Base-by-base conservation (phyloP, 164 flowering plant genomes). In the Aristolochia fimbriata region DNA sequence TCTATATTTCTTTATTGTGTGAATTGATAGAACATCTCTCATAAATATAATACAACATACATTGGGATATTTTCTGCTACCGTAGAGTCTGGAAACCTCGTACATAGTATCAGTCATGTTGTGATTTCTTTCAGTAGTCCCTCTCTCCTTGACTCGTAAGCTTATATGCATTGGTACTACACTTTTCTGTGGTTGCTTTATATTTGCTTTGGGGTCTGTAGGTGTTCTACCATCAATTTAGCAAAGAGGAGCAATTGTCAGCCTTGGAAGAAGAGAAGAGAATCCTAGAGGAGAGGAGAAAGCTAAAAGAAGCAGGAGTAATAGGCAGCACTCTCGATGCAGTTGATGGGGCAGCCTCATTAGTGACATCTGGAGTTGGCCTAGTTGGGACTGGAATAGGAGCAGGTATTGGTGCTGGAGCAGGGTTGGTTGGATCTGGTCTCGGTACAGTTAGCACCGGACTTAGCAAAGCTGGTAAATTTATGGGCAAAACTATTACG, bases 261-360 rank as follows among this genome's bases (percentile, higher is more conserved):
- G 97, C 99, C 58, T 67, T 88, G 47, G 96, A 93, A 76, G 89
- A 74, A 66, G 99, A 93, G 76, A 93, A 91, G 83, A 74, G 62
- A 71, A 74, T 82, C 70, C 64, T 85, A 19, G 97, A 93, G 72
- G 79, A 80, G 65, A 78, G 92, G 54, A 84, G 82, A 77, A 85
- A 76, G 66, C 71, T 90, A 68, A 90, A 86, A 69, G 96, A 78
- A 63, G 88, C 77, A 6, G 97, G 97, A 49, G 72, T 85, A 17
- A 85, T 91, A 19, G 96, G 96, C 22, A 91, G 96, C 81, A 86
- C 95, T 1, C 87, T 94, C 95, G 99, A 94, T 68, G 99, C 96
- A 43, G 71, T 89, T 16, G 93, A 78, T 50, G 93, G 91, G 55
- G 97, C 86, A 16, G 83, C 82, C n/a, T 73, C 77, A 2, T 54